These are phyloP conservation scores for Marasmius fiardii DNA, from an alignment of 1,284 basidiomycete species.

Conservation along the genomic window DNA sequence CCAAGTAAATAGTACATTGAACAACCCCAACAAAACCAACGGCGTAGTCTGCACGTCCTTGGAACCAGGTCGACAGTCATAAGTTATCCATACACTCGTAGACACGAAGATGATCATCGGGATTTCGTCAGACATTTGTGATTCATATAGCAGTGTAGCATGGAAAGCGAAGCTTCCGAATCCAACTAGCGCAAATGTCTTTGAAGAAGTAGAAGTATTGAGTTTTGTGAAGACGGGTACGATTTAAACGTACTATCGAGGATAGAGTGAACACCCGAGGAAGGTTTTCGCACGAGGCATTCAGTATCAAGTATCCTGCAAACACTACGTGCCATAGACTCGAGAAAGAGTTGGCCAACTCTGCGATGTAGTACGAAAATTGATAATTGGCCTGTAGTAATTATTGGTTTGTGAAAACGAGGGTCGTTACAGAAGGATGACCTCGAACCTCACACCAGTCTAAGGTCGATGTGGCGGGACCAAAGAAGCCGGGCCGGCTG, in stretches of 20 bases:
- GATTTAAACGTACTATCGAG: conserved; percentile 38
- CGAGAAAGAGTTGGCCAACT: conserved; percentile 62
- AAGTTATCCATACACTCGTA: conserved; percentile 48
- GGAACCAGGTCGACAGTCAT: conserved; percentile 54
- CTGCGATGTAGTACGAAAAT: conserved; percentile 65
- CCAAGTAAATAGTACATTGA: conserved; percentile 56
- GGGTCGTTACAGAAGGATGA: not conserved
- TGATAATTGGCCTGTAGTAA: conserved; percentile 57
- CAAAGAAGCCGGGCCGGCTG: conserved; percentile 41
- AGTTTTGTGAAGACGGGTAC: not conserved
- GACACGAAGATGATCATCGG: conserved; percentile 65
- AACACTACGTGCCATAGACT: conserved; percentile 53
- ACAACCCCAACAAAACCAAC: conserved; percentile 31
- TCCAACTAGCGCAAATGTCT: conserved; percentile 62
- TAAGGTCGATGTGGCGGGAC: conserved; percentile 61
- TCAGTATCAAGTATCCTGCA: conserved; percentile 41
- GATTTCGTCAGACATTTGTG: conserved; percentile 66
- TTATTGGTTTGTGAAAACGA: not conserved
- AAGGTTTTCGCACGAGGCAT: conserved; percentile 35
- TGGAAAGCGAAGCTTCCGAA: conserved; percentile 67
- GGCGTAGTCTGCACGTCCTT: conserved; percentile 29
- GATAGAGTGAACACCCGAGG: conserved; percentile 49
- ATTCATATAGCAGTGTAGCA: conserved; percentile 60
- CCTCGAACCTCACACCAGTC: conserved; percentile 65
- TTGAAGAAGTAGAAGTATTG: too few species aligned